Conservation (phyloP, 2,329 filamentous ascomycete species). For the Bipolaris bicolor region DNA sequence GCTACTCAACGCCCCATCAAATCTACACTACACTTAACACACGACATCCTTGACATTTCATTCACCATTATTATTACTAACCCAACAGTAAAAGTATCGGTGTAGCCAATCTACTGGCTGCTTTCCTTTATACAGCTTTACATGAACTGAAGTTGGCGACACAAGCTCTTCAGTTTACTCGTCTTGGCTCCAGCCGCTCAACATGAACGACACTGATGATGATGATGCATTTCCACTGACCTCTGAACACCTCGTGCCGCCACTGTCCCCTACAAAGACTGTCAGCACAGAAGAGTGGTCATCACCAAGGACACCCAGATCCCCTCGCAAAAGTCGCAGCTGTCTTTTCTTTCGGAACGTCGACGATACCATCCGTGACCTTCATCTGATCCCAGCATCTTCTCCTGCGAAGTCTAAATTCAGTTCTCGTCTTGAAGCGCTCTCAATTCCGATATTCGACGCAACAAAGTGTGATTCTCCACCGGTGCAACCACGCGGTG, state of each 20-base stretch:
- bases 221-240: conserved; percentile 21
- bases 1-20: conserved; percentile 14
- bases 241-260: conserved; percentile 38
- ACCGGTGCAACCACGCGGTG: conserved; percentile 13
- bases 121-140: conserved; percentile 25
- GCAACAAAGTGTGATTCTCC: conserved; percentile 10
- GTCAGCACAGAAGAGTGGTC: conserved; percentile 41
- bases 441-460: conserved; percentile 24
- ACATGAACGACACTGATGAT: conserved; percentile 34
- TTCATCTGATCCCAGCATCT: conserved; percentile 24
- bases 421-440: conserved; percentile 18
- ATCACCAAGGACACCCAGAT: conserved; percentile 40
- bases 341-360: conserved; percentile 32
- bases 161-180: conserved; percentile 5
- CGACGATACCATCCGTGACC: conserved; percentile 12
- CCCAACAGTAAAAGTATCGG: conserved; percentile 36
- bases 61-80: conserved; percentile 43
- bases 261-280: conserved; percentile 45
- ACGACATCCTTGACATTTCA: conserved; percentile 25
- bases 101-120: conserved; percentile 17
- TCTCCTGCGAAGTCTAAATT: conserved; percentile 35
- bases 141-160: conserved; percentile 28
- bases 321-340: conserved; percentile 39
- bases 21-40: conserved; percentile 15
- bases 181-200: conserved; percentile 13